Percentiles rank a stretch among this genome's conserved stretches.
Evolutionary conservation across 495 filamentous ascomycete genomes (phyloP).

Genomic region (Penicillium macrosclerotiorum): DNA sequence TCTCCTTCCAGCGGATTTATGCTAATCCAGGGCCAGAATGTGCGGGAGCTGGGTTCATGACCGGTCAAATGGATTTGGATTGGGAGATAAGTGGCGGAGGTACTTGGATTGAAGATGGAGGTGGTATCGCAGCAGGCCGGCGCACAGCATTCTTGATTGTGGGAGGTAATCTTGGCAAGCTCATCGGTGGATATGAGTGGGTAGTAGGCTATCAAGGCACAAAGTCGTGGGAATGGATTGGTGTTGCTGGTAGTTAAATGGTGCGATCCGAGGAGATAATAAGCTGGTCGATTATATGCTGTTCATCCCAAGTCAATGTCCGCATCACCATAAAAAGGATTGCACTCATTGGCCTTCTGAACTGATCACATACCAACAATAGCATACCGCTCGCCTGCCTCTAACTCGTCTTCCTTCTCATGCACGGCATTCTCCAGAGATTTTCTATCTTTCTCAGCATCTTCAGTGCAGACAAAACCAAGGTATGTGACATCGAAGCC

Average conservation of each 20-base stretch:
- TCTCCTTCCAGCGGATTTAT: conserved; percentile 18
- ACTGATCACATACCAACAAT: conserved; percentile 40
- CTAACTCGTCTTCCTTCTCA: conserved; percentile 44
- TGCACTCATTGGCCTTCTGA: not conserved
- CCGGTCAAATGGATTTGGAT: conserved; percentile 51
- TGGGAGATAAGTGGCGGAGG: conserved; percentile 44
- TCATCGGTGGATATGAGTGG: conserved; percentile 32
- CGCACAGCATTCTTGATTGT: conserved; percentile 2
- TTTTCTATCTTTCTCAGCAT: conserved; percentile 33
- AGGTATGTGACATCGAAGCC: conserved; percentile 64
- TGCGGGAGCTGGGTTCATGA: conserved; percentile 42
- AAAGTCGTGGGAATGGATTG: conserved; percentile 42
- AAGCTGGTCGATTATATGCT: conserved; percentile 60
- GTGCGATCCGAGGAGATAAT: conserved; percentile 51
- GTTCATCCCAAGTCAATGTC: no score
- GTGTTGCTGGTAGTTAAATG: conserved; percentile 38
- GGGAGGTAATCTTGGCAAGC: conserved; percentile 5
- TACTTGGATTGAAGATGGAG: conserved; percentile 33
- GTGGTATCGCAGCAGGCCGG: conserved; percentile 29
- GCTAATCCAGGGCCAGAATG: conserved; percentile 26
- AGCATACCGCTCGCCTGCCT: conserved; percentile 45
- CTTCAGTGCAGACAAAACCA: conserved; percentile 46
- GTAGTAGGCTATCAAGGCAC: conserved; percentile 59
- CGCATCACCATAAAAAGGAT: no score
- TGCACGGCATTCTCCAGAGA: conserved; percentile 44